Evolutionary conservation across 495 filamentous ascomycete species (phyloP).

Genomic region (Astrothelium subdiscretum): DNA sequence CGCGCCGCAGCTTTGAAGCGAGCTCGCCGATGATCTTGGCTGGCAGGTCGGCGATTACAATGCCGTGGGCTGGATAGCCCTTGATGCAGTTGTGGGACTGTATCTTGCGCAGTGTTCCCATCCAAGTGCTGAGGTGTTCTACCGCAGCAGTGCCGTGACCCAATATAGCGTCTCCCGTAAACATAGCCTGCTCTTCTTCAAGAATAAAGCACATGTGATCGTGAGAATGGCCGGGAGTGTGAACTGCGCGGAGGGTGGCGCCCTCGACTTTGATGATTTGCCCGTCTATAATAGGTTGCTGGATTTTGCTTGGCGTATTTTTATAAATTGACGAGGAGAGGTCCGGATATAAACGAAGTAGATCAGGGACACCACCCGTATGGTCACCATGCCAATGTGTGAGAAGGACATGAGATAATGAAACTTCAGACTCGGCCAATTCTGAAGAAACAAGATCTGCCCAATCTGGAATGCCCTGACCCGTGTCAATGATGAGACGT

Average conservation of each 20-base stretch:
- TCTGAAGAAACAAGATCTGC: conserved; percentile 18
- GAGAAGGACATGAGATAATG: conserved; percentile 10
- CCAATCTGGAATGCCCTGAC: conserved; percentile 41
- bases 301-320: conserved; percentile 35
- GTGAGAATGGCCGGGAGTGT: conserved; percentile 32
- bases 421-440: conserved; percentile 3
- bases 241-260: conserved; percentile 31
- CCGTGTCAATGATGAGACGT: conserved; percentile 69
- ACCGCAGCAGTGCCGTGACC: conserved; percentile 34
- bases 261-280: conserved; percentile 32
- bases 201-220: conserved; percentile 41
- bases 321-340: conserved; percentile 29
- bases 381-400: conserved; percentile 20
- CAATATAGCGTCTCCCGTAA: conserved; percentile 28
- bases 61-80: conserved; percentile 37
- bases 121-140: conserved; percentile 31
- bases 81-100: conserved; percentile 18
- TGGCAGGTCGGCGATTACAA: conserved; percentile 26
- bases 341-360: conserved; percentile 8
- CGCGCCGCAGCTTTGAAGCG: conserved; percentile 27
- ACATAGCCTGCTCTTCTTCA: conserved; percentile 17
- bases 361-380: conserved; percentile 14
- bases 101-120: conserved; percentile 28
- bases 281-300: conserved; percentile 40
- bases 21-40: conserved; percentile 28